Evolutionary conservation across 2,329 filamentous ascomycete species (phyloP), one percentile per base, ranked within the genome.

Genomic region (Arthrobotrys sinensis): DNA sequence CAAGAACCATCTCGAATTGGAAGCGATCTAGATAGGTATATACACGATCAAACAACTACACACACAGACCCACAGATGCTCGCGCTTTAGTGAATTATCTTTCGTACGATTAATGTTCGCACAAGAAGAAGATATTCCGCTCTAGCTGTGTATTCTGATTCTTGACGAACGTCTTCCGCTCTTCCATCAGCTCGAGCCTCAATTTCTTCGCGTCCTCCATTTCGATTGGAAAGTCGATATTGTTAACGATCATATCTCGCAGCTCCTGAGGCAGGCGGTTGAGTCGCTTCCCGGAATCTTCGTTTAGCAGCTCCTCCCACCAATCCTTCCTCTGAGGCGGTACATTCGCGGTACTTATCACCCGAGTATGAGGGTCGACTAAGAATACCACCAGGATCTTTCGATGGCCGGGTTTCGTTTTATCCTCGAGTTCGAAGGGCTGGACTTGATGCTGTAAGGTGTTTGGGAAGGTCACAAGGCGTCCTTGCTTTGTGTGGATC

Each of bases 321-420:
- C 83, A 85, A 14, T 80, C 80, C 4, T 76, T 79, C 52, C 84
- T 83, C 64, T 85, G 84, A 0, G 83, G 83, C 0, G 83, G 84
- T 0, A 84, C 82, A 7, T 84, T 85, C 0, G 80, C 83, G 0
- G 84, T 85, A 24, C 80, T 82, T 34, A 84, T 81, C n/a, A 84
- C 66, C 21, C 66, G 52, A 1, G 43, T 62, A 52, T 70, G 53
- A 0, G 89, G 89, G 80, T 91, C 89, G 1, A 91, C 86, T 1
- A 91, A 85, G 81, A 87, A 91, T 45, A 91, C 84, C 0, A 87
- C 87, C 0, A 91, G 83, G 68, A 90, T 87, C 80, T 88, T 87
- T 12, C 87, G 84, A 80, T 90, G 87, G 1, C 89, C 89, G 0
- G 87, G 86, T 70, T 85, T 86, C 0, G 85, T 86, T 0, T 81